These are phyloP conservation scores for Irpex lacteus DNA, from an alignment of 1,284 basidiomycete species.

Conservation along the genomic window DNA sequence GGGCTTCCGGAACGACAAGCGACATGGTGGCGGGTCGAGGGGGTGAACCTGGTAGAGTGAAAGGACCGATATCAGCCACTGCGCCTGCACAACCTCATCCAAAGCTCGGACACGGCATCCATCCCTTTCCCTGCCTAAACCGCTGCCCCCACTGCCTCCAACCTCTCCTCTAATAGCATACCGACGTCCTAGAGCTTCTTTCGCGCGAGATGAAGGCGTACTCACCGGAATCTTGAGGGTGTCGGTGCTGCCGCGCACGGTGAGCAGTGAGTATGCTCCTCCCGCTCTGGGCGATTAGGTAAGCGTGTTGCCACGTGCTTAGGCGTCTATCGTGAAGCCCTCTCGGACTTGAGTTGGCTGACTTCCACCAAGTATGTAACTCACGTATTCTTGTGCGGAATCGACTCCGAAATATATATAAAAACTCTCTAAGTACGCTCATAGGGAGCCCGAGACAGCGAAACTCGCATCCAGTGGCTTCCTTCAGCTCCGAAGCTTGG, in stretches of 20 bases:
- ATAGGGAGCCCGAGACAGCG: too few species aligned
- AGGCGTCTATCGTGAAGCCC: neutral
- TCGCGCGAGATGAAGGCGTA: neutral
- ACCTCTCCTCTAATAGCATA: neutral
- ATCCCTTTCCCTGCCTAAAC: constrained; percentile 9
- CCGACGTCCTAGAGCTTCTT: neutral
- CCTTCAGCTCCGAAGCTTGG: too few species aligned
- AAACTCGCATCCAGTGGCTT: too few species aligned
- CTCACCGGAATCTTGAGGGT: constrained; percentile 18
- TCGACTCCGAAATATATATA: too few species aligned
- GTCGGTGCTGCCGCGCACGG: neutral
- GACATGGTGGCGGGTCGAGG: constrained; percentile 59
- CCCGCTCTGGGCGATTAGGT: constrained; percentile 3
- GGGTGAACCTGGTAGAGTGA: constrained; percentile 3
- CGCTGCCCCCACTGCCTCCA: neutral
- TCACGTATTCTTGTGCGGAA: too few species aligned
- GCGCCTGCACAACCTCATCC: constrained; percentile 12
- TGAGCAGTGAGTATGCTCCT: neutral
- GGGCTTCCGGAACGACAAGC: constrained; percentile 89
- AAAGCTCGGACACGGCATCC: constrained; percentile 14
- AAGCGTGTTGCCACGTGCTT: constrained; percentile 5
- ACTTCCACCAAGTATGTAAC: too few species aligned
- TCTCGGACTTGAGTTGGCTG: too few species aligned
- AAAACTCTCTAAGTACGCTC: too few species aligned
- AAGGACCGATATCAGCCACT: neutral